Evolutionary conservation across 1,284 basidiomycete genomes (phyloP).

Genomic region (Ceratobasidium sp.): DNA sequence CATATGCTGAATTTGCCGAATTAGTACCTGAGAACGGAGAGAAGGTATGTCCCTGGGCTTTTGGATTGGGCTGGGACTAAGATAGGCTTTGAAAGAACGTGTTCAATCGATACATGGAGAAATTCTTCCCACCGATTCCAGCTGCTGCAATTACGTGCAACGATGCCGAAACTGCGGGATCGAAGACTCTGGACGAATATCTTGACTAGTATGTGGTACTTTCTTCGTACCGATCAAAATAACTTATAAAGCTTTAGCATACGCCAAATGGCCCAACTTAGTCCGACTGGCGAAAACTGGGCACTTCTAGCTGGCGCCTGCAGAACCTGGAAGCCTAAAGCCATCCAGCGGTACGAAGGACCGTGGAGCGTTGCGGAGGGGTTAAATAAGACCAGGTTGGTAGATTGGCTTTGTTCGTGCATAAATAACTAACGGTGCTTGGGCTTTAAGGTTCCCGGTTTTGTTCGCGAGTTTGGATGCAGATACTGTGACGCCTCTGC

Average conservation of each 20-base stretch:
- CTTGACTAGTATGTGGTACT: no score
- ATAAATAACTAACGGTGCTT: no score
- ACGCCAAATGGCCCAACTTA: conserved; percentile 11
- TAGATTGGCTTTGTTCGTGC: no score
- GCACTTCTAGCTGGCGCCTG: background rate
- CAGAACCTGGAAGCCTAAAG: conserved; percentile 5
- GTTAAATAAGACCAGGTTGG: conserved; percentile 20
- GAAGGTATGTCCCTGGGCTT: background rate
- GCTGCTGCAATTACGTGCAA: conserved; percentile 17
- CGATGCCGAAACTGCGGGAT: conserved; percentile 14
- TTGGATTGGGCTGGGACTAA: background rate
- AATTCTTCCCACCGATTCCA: background rate
- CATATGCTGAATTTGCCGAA: background rate
- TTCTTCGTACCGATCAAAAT: background rate
- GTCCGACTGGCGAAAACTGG: conserved; percentile 11
- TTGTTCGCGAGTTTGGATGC: conserved; percentile 47
- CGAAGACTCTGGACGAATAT: conserved; percentile 31
- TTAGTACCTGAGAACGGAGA: background rate
- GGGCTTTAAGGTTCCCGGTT: conserved; percentile 46
- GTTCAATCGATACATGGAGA: conserved; percentile 34
- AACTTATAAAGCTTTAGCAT: background rate
- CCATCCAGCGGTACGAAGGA: conserved; percentile 21
- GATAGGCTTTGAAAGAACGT: conserved; percentile 20
- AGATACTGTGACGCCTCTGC: conserved; percentile 49
- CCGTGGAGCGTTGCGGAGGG: conserved; percentile 21